phyloP scores from a whole-genome alignment of 768 basidiomycete genomes.

The Lanmaoa pseudosensibilis region DNA sequence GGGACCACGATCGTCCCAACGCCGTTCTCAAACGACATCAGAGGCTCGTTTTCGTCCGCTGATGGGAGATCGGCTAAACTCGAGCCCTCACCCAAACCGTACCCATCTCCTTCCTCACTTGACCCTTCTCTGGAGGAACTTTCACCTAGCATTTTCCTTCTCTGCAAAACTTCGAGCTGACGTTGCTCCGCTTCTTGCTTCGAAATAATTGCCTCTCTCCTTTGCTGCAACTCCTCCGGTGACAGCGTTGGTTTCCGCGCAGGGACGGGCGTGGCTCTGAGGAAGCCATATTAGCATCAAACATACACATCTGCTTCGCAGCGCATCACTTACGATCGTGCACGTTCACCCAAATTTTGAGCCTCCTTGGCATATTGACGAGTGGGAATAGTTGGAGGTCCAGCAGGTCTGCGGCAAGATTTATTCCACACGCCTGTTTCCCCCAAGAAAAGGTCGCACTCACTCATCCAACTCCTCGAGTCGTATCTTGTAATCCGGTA shows the following conservation, averaged over 20 bases:
- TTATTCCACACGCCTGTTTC: neutral
- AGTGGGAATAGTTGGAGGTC: constrained; percentile 3
- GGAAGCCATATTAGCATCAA: neutral
- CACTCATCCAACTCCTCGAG: constrained; percentile 2
- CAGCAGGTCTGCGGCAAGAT: constrained; percentile 5
- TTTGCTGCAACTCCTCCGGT: constrained; percentile 5
- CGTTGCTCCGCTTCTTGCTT: constrained; percentile 17
- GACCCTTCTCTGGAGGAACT: neutral
- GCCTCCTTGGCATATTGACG: neutral
- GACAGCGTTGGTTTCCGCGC: neutral
- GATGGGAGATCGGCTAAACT: neutral
- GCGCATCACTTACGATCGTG: constrained; percentile 4
- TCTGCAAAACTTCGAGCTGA: constrained; percentile 3
- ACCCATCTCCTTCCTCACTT: neutral
- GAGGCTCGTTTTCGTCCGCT: neutral
- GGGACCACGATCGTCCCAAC: neutral
- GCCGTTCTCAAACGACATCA: neutral
- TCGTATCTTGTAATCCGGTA: neutral
- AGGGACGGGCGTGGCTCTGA: neutral
- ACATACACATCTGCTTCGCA: neutral
- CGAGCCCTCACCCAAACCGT: neutral
- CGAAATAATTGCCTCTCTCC: constrained; percentile 8
- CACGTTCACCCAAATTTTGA: neutral
- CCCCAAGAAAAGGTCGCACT: neutral
- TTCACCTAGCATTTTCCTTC: neutral